These are phyloP conservation scores for Saccharomyces jurei DNA, from an alignment of 805 yeast genomes.

Conservation along the genomic window DNA sequence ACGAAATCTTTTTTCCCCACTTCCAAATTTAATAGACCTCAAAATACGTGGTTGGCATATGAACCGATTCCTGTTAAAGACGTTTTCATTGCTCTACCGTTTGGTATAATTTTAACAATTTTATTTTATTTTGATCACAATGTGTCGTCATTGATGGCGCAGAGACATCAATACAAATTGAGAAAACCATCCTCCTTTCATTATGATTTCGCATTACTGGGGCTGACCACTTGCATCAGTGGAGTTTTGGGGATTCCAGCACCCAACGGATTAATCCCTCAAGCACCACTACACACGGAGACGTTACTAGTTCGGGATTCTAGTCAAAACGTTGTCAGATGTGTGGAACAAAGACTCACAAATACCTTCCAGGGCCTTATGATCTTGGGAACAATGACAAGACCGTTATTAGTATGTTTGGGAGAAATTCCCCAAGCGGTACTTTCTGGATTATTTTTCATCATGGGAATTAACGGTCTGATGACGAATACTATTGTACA, in stretches of 20 bases:
- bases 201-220: conserved; percentile 81
- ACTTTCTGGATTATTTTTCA: conserved; percentile 82
- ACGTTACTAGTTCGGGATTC: conserved; percentile 48
- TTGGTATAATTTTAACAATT: conserved; percentile 76
- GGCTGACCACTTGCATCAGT: conserved; percentile 77
- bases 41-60: conserved; percentile 35
- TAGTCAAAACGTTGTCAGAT: conserved; percentile 35
- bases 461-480: conserved; percentile 83
- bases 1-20: conserved; percentile 75
- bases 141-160: conserved; percentile 89
- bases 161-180: conserved; percentile 70
- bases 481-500: conserved; percentile 56
- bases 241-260: conserved; percentile 90
- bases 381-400: conserved; percentile 79
- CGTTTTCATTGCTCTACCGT: conserved; percentile 85
- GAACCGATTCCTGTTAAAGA: conserved; percentile 47
- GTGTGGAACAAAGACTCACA: conserved; percentile 85
- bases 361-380: conserved; percentile 79
- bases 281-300: conserved; percentile 88
- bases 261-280: conserved; percentile 94
- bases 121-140: conserved; percentile 93
- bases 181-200: conserved; percentile 86
- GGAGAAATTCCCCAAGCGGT: conserved; percentile 90
- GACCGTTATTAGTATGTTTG: conserved; percentile 75
- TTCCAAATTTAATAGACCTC: conserved; percentile 16